phyloP scores from a whole-genome alignment of 805 yeast genomes.

The Saccharomyces mikatae region DNA sequence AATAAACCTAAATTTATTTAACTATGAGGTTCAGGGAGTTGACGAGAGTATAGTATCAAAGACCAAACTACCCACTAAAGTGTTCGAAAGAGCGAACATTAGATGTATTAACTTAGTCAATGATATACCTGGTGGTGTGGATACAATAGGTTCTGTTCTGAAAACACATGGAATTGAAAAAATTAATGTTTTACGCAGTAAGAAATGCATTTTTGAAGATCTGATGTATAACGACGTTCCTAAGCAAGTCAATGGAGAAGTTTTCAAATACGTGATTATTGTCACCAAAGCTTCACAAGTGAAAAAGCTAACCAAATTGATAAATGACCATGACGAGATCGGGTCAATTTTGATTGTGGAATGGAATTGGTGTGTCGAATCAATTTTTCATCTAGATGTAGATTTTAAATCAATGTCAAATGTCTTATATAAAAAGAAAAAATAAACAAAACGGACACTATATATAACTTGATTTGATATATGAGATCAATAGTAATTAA shows the following conservation, averaged over 20 bases:
- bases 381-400: constrained; percentile 21
- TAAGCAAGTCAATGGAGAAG: background rate
- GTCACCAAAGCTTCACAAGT: constrained; percentile 26
- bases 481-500: background rate
- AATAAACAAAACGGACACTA: background rate
- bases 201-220: constrained; percentile 14
- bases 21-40: constrained; percentile 31
- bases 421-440: constrained; percentile 5
- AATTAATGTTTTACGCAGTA: constrained; percentile 14
- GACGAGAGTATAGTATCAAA: constrained; percentile 17
- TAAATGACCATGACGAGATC: constrained; percentile 4
- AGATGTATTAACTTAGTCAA: constrained; percentile 15
- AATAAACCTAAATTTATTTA: constrained; percentile 10
- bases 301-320: constrained; percentile 17
- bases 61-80: constrained; percentile 13
- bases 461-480: background rate
- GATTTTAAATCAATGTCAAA: constrained; percentile 3
- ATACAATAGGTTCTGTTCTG: constrained; percentile 20
- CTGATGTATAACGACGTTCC: constrained; percentile 1
- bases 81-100: constrained; percentile 23
- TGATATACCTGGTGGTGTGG: constrained; percentile 25
- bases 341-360: constrained; percentile 19
- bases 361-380: constrained; percentile 30
- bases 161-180: constrained; percentile 22
- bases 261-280: constrained; percentile 15